A percentile compares a stretch with the other conserved stretches of the same genome.
phyloP scores from a whole-genome alignment of 768 basidiomycete genomes.

The Clavulina sp. region DNA sequence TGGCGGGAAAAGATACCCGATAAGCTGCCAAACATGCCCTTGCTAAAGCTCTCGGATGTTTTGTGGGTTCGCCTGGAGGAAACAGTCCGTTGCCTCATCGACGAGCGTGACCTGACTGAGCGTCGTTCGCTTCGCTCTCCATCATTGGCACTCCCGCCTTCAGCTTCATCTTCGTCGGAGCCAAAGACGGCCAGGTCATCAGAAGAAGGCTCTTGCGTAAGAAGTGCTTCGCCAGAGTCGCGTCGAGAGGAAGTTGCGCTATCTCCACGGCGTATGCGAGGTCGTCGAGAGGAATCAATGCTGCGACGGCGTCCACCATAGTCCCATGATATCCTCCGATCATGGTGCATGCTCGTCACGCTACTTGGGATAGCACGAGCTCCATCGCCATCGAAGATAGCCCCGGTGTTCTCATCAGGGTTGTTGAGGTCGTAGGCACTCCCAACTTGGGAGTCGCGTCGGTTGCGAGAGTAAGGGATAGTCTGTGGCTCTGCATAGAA shows the following conservation, averaged over 20 bases:
- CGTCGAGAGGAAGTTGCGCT: conserved; percentile 15
- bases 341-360: conserved; percentile 58
- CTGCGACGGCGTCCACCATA: conserved; percentile 20
- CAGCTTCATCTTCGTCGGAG: conserved; percentile 1
- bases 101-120: not conserved
- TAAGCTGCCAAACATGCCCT: conserved; percentile 13
- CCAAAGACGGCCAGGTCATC: conserved; percentile 1
- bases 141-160: conserved; percentile 17
- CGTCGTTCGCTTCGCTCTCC: conserved; percentile 10
- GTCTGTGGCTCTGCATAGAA: not conserved
- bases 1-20: conserved; percentile 6
- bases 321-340: conserved; percentile 26
- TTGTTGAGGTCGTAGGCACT: conserved; percentile 21
- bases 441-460: conserved; percentile 53
- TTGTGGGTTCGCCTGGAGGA: not conserved
- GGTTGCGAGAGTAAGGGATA: conserved; percentile 23
- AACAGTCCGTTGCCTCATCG: not conserved
- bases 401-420: conserved; percentile 32
- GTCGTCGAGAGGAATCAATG: conserved; percentile 14
- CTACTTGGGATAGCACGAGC: conserved; percentile 56
- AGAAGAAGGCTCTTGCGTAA: not conserved
- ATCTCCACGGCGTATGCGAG: conserved; percentile 14
- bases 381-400: conserved; percentile 48
- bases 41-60: conserved; percentile 20
- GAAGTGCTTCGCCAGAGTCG: not conserved